These are phyloP conservation scores for Daldinia eschscholtzii DNA, from an alignment of 2,329 filamentous ascomycete genomes.

Conservation along the genomic window DNA sequence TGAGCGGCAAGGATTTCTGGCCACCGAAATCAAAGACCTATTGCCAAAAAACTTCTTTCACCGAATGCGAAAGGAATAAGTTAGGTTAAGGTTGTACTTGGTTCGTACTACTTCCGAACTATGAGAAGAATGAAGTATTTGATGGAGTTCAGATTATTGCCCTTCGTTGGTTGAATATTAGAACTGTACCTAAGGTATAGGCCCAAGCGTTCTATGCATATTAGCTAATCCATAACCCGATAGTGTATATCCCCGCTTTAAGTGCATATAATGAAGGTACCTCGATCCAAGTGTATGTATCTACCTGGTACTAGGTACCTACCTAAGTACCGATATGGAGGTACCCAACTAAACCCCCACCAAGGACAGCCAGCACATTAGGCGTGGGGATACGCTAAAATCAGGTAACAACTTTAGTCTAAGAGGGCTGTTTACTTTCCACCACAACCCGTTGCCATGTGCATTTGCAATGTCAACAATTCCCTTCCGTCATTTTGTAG, in stretches of 20 bases:
- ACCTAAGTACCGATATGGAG: not conserved
- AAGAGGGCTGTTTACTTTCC: slow-evolving; percentile 40
- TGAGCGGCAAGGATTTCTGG: slow-evolving; percentile 3
- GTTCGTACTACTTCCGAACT: slow-evolving; percentile 14
- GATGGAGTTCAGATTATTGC: slow-evolving; percentile 21
- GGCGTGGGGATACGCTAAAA: slow-evolving; percentile 22
- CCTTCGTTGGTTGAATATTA: slow-evolving; percentile 10
- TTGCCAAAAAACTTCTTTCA: slow-evolving; percentile 26
- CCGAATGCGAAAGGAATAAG: slow-evolving; percentile 26
- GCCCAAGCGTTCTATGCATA: slow-evolving; percentile 2
- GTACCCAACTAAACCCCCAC: slow-evolving; percentile 2
- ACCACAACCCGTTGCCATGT: slow-evolving; percentile 45
- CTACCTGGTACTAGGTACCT: not conserved
- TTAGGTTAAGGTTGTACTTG: slow-evolving; percentile 13
- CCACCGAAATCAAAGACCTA: slow-evolving; percentile 24
- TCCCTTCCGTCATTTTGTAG: slow-evolving; percentile 25
- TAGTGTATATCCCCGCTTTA: not conserved
- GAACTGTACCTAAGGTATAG: slow-evolving; percentile 4
- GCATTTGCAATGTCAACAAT: slow-evolving; percentile 46
- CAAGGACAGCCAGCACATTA: slow-evolving; percentile 1
- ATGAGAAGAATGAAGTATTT: slow-evolving; percentile 20
- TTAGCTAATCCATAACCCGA: slow-evolving; percentile 4
- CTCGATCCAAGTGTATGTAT: not conserved
- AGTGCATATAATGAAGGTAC: not conserved
- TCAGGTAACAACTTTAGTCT: not conserved